Evolutionary conservation across 1,139 yeast genomes (phyloP).

Genomic region (Chernovozyma sophiae-reginae): DNA sequence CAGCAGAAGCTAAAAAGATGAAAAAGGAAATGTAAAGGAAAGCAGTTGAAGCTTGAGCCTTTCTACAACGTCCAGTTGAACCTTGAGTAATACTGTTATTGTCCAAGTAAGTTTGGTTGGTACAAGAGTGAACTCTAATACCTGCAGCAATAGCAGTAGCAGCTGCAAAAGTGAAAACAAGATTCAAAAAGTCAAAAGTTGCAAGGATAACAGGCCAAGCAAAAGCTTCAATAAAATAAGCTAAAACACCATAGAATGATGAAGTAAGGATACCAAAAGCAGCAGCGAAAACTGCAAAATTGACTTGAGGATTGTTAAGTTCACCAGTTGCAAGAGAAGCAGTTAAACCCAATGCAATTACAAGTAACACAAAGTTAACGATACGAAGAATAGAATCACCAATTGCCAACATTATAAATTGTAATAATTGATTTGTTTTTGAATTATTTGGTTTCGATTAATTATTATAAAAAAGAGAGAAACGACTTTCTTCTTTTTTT

Average conservation of each 20-base stretch:
- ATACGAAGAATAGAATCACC: slow-evolving; percentile 75
- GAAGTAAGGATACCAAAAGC: slow-evolving; percentile 83
- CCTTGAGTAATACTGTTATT: slow-evolving; percentile 72
- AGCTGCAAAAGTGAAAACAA: slow-evolving; percentile 89
- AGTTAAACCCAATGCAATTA: slow-evolving; percentile 77
- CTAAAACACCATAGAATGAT: slow-evolving; percentile 71
- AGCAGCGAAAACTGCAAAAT: slow-evolving; percentile 81
- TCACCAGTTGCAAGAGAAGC: slow-evolving; percentile 68
- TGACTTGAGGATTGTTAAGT: slow-evolving; percentile 73
- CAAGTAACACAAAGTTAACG: slow-evolving; percentile 69
- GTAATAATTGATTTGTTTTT: slow-evolving; percentile 2
- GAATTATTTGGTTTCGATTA: too few species aligned
- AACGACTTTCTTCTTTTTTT: too few species aligned
- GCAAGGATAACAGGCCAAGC: slow-evolving; percentile 85
- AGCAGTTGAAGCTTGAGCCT: slow-evolving; percentile 88
- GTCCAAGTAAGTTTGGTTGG: slow-evolving; percentile 59
- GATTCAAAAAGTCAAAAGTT: slow-evolving; percentile 76
- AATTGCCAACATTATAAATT: slow-evolving; percentile 49
- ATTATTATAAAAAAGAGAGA: too few species aligned
- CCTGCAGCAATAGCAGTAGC: slow-evolving; percentile 93
- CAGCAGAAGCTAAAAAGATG: slow-evolving; percentile 64
- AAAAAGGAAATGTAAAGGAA: slow-evolving; percentile 86
- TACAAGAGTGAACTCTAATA: slow-evolving; percentile 81
- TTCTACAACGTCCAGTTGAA: slow-evolving; percentile 79
- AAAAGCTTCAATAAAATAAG: slow-evolving; percentile 71